These are phyloP conservation scores for Calonectria leucothoes DNA, from an alignment of 2,329 filamentous ascomycete genomes.

Conservation along the genomic window DNA sequence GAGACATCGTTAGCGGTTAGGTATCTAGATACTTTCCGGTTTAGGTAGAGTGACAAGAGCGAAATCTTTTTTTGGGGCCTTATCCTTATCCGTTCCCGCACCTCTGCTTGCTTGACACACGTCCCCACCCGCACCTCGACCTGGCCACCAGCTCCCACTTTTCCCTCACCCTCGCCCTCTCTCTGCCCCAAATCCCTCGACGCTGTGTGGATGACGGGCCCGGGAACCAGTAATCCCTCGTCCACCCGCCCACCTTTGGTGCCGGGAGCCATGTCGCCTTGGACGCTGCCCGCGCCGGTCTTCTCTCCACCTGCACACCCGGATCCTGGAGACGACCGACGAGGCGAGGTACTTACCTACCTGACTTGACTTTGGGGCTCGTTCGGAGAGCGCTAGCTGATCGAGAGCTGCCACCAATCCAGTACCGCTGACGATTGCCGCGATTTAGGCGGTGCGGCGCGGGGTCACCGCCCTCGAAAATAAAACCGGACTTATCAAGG, in stretches of 20 bases:
- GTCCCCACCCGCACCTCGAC: slow-evolving; percentile 6
- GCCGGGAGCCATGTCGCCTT: slow-evolving; percentile 9
- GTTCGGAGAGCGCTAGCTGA: slow-evolving; percentile 4
- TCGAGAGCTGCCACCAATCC: neutral
- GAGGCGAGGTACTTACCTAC: neutral
- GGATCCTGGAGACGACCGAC: slow-evolving; percentile 4
- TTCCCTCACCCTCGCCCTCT: neutral
- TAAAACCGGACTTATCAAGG: slow-evolving; percentile 43
- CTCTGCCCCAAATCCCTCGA: slow-evolving; percentile 11
- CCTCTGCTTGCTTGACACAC: slow-evolving; percentile 8
- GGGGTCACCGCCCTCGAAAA: slow-evolving; percentile 47
- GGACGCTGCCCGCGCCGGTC: neutral
- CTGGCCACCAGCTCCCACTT: neutral
- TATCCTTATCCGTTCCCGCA: slow-evolving; percentile 26
- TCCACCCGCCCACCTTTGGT: slow-evolving; percentile 12
- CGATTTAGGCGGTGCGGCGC: slow-evolving; percentile 36
- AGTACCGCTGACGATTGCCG: slow-evolving; percentile 24
- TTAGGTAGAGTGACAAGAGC: slow-evolving; percentile 14
- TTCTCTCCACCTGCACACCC: neutral
- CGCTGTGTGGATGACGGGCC: neutral
- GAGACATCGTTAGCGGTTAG: neutral
- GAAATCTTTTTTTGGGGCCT: slow-evolving; percentile 24
- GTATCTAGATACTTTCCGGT: slow-evolving; percentile 9
- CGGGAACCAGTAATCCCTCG: slow-evolving; percentile 4
- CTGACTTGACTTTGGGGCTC: slow-evolving; percentile 13